These are phyloP conservation scores for Wilhelminamyces savonicus DNA, from an alignment of 805 yeast species.

Conservation along the genomic window DNA sequence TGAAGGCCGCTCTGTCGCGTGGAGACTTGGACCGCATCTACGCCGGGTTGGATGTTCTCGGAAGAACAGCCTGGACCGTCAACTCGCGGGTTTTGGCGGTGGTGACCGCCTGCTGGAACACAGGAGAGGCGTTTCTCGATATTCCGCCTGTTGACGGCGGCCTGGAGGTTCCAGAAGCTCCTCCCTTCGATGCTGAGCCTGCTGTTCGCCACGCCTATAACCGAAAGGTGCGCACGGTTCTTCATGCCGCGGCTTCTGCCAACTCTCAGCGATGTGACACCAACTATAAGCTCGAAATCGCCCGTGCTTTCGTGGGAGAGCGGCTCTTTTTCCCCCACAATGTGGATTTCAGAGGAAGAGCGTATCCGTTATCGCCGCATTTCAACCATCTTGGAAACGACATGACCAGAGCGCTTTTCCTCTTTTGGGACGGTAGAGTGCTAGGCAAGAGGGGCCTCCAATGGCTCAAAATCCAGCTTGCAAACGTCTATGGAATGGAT, in stretches of 20 bases:
- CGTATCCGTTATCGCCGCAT: conserved; percentile 76
- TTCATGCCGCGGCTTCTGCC: conserved; percentile 56
- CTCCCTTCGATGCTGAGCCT: conserved; percentile 73
- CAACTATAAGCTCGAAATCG: conserved; percentile 90
- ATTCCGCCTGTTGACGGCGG: conserved; percentile 48
- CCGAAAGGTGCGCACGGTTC: conserved; percentile 47
- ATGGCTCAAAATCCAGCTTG: conserved; percentile 74
- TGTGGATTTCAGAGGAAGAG: conserved; percentile 78
- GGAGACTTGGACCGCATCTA: conserved; percentile 62
- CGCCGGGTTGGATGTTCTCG: conserved; percentile 51
- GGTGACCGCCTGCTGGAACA: conserved; percentile 79
- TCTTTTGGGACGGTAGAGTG: conserved; percentile 72
- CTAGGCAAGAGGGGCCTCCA: conserved; percentile 58
- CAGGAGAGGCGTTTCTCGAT: conserved; percentile 68
- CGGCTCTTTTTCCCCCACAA: conserved; percentile 84
- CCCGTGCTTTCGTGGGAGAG: conserved; percentile 83
- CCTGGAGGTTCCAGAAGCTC: conserved; percentile 40
- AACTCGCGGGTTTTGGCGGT: conserved; percentile 65
- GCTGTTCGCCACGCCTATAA: conserved; percentile 63
- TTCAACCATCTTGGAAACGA: conserved; percentile 79
- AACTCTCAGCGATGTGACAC: conserved; percentile 91
- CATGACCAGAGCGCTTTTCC: conserved; percentile 62
- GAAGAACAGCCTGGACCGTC: conserved; percentile 88
- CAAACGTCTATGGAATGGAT: conserved; percentile 70
- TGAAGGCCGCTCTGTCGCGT: conserved; percentile 74